A percentile compares a stretch with the other conserved stretches of the same genome.
These are phyloP conservation scores for Phalaenopsis aphrodite DNA, from an alignment of 106 monocot species.

Conservation along the genomic window DNA sequence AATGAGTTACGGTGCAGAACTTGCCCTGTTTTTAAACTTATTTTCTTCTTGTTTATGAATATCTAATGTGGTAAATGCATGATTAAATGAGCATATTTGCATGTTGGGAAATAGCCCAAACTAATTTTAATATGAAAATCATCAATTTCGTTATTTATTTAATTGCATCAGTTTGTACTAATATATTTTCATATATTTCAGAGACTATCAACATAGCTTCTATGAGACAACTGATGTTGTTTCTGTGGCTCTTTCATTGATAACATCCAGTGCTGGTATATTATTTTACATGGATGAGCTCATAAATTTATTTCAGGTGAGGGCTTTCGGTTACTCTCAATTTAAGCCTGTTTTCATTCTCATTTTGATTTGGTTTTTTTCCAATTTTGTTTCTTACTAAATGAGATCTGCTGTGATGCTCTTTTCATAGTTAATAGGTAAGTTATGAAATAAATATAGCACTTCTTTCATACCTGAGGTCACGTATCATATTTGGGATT, in stretches of 20 bases:
- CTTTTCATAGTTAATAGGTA: no score
- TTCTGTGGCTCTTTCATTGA: constrained; percentile 32
- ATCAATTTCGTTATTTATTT: background rate
- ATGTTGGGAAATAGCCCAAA: background rate
- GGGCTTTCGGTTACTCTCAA: background rate
- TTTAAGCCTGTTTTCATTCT: background rate
- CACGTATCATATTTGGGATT: background rate
- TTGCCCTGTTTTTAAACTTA: no score
- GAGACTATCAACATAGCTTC: constrained; percentile 47
- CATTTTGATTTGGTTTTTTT: background rate
- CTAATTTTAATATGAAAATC: background rate
- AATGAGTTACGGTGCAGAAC: no score
- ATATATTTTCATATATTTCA: constrained; percentile 24
- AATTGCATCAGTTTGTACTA: background rate
- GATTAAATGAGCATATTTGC: no score
- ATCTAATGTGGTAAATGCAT: no score
- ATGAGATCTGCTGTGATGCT: background rate
- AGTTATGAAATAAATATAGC: background rate
- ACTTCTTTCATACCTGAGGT: background rate
- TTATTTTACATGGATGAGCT: constrained; percentile 52
- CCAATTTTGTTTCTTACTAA: background rate
- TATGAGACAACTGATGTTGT: constrained; percentile 22
- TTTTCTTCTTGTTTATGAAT: no score
- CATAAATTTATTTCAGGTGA: constrained; percentile 41
- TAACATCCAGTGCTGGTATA: constrained; percentile 12